These are phyloP conservation scores for Cornus kousa DNA, from an alignment of 148 eudicot genomes.

Conservation along the genomic window DNA sequence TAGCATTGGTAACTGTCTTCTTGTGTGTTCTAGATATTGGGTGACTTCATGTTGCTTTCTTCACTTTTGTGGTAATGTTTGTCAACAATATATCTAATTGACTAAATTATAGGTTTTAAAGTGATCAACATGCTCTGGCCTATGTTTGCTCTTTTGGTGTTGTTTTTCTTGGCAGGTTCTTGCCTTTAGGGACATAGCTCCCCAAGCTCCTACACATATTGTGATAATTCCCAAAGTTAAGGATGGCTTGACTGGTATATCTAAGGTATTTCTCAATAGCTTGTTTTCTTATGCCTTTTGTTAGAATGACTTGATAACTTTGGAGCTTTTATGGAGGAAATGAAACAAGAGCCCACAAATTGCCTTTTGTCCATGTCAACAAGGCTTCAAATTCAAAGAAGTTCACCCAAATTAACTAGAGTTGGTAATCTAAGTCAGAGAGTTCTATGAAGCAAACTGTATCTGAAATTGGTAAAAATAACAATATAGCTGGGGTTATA, in stretches of 20 bases:
- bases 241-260: conserved; percentile 83
- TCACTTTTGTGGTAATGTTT: background rate
- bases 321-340: background rate
- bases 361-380: background rate
- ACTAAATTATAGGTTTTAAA: no score
- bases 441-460: background rate
- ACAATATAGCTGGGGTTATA: no score
- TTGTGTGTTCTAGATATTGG: no score
- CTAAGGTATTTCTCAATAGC: conserved; percentile 40
- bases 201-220: conserved; percentile 87
- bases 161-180: conserved; percentile 59
- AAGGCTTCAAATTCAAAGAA: background rate
- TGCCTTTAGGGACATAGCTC: conserved; percentile 85
- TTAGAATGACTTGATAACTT: no score
- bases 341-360: background rate
- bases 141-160: background rate
- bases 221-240: conserved; percentile 78
- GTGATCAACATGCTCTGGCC: background rate
- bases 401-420: background rate
- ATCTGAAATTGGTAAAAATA: background rate
- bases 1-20: no score
- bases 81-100: background rate
- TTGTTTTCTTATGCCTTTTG: background rate
- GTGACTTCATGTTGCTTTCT: background rate
- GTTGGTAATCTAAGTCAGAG: background rate